Base-by-base conservation (phyloP, 2,329 filamentous ascomycete species). In the Diplocarpon rosae region DNA sequence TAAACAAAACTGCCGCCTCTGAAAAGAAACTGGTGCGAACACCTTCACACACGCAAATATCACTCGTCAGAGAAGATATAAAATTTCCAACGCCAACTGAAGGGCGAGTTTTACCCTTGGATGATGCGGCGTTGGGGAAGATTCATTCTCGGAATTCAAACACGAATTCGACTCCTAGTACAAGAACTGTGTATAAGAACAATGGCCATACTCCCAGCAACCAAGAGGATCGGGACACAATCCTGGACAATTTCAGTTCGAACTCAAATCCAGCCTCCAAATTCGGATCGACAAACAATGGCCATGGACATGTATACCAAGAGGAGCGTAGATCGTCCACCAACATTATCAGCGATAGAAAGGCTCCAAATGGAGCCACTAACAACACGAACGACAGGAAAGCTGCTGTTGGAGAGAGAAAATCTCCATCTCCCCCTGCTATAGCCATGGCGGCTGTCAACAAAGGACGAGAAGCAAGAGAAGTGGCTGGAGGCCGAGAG, bases 1-100 rank as follows among this genome's bases (percentile, higher is more conserved):
- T 35, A 15, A 30, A 28, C n/a, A 43, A 32, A 24, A 13, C 32
- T 15, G 8, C 12, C 10, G 28, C 33, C n/a, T 16, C 33, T 29
- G 42, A 45, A 13, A 45, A 35, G 42, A 44, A 38, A 31, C 28
- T 44, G 2, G 20, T 36, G 15, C 42, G 42, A 8, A 47, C 45
- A 11, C 35, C 45, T 31, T 45, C 48, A 6, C 37, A 42, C 17
- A 29, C 38, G 6, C 35, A 43, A 43, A 39, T 46, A 29, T 39
- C 40, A 6, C 2, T 20, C 27, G 42, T 27, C 8, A 43, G 43
- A 29, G 48, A 48, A 11, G 40, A 48, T n/a, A 37, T 48, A 16
- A 48, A 42, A 35, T 43, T 42, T 10, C 48, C 48, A 3, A 20
- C 37, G 4, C 42, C 41, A 3, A 10, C 37, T 4, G 35, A 39